Base-by-base conservation (phyloP, 495 filamentous ascomycete species). In the Acidomyces sp. region DNA sequence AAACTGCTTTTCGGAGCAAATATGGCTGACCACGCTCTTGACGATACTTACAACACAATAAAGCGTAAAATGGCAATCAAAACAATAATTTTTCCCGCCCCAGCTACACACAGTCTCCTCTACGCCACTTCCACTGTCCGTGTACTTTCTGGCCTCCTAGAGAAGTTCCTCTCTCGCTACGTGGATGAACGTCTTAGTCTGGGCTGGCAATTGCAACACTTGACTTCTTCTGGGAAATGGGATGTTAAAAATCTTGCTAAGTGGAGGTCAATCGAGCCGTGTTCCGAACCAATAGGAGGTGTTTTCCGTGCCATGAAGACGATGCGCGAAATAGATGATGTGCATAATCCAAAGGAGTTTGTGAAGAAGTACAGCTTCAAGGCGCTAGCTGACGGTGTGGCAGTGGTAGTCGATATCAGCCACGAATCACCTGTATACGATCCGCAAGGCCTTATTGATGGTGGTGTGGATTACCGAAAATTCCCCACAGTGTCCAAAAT, bases 241-340 rank as follows among this genome's bases (percentile, higher is more conserved):
- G 87, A 94, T 55, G 83, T 96, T 43, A 95, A 96, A 65, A 96
- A 96, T 57, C 73, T 94, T 10, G 77, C 69, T 41, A 95, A 95
- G 51, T 96, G 88, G 88, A 68, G 80, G 49, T 71, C 73, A 21
- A 79, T 92, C 0, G 57, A 62, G 6, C 78, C 86, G 1, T 82
- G 93, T 16, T 90, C 84, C 1, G 67, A 70, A 17, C 75, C 78
- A 4, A 88, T 96, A 33, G 74, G 61, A 3, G 73, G 76, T 21
- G 66, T 81, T 12, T 93, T 94, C 57, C 72, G 78, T 2, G 84
- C 82, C 3, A 77, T 94, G 63, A 94, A 94, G 61, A 92, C 85
- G 37, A 69, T 92, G 3, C 74, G 85, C 16, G 81, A 90, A 57
- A 75, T 84, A 1, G 88, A 96, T 53, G 80, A 88, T 32, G 65